phyloP scores from a whole-genome alignment of 768 basidiomycete species.

The Xanthoconium stramineum region DNA sequence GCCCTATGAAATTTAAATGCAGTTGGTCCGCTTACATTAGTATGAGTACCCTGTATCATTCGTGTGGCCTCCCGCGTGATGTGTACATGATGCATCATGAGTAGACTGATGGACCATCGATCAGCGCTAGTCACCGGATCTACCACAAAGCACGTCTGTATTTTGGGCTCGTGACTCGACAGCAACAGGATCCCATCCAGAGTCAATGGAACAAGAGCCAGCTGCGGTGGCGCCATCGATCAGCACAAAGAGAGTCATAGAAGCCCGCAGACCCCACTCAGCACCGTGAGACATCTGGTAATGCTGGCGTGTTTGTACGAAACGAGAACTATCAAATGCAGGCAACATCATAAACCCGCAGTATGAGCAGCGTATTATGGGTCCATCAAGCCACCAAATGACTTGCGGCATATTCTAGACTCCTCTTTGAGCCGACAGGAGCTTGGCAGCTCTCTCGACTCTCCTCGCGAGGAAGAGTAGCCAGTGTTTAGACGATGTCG shows the following conservation, averaged over 20 bases:
- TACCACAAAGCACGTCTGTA: not conserved
- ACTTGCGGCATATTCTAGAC: constrained; percentile 18
- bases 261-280: constrained; percentile 1
- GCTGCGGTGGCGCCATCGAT: constrained; percentile 26
- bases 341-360: not conserved
- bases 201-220: not conserved
- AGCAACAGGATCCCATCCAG: not conserved
- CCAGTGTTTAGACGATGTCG: not conserved
- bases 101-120: not conserved
- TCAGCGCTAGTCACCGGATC: not conserved
- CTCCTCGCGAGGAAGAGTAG: not conserved
- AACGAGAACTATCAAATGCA: not conserved
- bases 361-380: constrained; percentile 12
- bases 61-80: not conserved
- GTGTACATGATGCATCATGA: not conserved
- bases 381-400: constrained; percentile 30
- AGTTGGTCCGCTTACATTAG: not conserved
- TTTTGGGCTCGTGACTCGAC: not conserved
- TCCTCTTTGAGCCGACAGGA: not conserved
- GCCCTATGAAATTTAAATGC: not conserved
- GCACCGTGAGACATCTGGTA: constrained; percentile 9
- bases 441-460: not conserved
- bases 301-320: not conserved
- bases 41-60: not conserved
- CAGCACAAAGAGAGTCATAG: not conserved